Evolutionary conservation across 108 stramenopile species (phyloP).

Genomic region (Nitzschia sp.): DNA sequence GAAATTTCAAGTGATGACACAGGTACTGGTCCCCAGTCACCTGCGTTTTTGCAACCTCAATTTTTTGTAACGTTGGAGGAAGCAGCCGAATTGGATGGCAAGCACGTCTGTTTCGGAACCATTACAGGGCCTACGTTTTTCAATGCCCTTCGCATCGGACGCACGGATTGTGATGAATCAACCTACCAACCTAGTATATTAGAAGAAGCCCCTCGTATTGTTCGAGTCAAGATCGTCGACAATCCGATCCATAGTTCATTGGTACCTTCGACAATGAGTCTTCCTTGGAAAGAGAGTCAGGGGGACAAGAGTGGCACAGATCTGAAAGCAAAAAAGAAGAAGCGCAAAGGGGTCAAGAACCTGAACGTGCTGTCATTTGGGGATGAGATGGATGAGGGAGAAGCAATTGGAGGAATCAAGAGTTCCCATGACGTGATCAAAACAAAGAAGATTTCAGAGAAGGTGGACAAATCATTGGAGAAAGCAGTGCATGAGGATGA

Average conservation of each 20-base stretch:
- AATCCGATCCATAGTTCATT: conserved; percentile 84
- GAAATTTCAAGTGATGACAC: conserved; percentile 34
- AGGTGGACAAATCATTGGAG: conserved; percentile 8
- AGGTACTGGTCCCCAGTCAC: conserved; percentile 7
- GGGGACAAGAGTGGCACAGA: conserved; percentile 2
- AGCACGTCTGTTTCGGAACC: conserved; percentile 92
- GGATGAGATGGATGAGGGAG: conserved; percentile 71
- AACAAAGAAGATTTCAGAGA: conserved; percentile 39
- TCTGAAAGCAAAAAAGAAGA: conserved; percentile 45
- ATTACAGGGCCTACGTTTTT: conserved; percentile 90
- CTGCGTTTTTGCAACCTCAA: conserved; percentile 79
- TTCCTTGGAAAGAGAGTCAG: conserved; percentile 54
- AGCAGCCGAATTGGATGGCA: conserved; percentile 80
- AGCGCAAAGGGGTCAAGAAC: conserved; percentile 75
- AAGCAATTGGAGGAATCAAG: conserved; percentile 41
- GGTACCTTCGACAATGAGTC: conserved; percentile 51
- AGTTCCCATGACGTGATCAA: conserved; percentile 66
- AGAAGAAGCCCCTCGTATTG: conserved; percentile 61
- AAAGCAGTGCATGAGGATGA: background rate
- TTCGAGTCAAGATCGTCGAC: conserved; percentile 71
- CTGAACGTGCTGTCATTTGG: conserved; percentile 87
- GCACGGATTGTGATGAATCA: conserved; percentile 66
- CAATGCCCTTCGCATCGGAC: conserved; percentile 90
- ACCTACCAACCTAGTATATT: conserved; percentile 50
- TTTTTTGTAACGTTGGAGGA: conserved; percentile 96